Evolutionary conservation across 805 yeast species (phyloP).

Genomic region (Candida xyloterini): DNA sequence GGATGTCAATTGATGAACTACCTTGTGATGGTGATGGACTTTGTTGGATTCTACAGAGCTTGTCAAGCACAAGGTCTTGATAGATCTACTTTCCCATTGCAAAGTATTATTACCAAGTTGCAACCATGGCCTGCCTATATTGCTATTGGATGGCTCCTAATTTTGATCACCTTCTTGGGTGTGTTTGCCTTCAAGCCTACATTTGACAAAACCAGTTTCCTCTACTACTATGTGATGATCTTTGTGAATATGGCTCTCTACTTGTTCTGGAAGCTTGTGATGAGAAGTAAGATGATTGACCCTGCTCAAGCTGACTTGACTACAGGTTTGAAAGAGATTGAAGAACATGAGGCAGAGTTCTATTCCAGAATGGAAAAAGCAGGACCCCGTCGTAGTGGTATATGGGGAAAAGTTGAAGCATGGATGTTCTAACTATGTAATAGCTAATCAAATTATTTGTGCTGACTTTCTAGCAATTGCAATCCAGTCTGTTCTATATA

Average conservation of each 20-base stretch:
- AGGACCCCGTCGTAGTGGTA: not conserved
- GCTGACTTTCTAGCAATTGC: not conserved
- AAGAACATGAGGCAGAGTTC: slow-evolving; percentile 43
- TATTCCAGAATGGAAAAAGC: slow-evolving; percentile 13
- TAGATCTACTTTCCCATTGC: slow-evolving; percentile 43
- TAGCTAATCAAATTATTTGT: not conserved
- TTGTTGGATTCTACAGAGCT: slow-evolving; percentile 61
- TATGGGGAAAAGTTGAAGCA: not conserved
- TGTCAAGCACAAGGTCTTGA: slow-evolving; percentile 53
- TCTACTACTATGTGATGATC: slow-evolving; percentile 42
- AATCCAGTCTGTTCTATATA: not conserved
- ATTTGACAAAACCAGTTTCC: slow-evolving; percentile 39
- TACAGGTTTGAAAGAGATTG: slow-evolving; percentile 46
- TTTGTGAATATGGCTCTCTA: slow-evolving; percentile 39
- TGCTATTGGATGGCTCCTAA: slow-evolving; percentile 30
- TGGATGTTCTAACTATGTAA: not conserved
- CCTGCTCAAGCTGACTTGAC: slow-evolving; percentile 46
- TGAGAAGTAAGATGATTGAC: slow-evolving; percentile 38
- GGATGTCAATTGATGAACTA: slow-evolving; percentile 31
- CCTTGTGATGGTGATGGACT: slow-evolving; percentile 43
- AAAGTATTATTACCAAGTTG: slow-evolving; percentile 44
- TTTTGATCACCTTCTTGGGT: slow-evolving; percentile 39
- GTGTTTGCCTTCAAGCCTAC: slow-evolving; percentile 39
- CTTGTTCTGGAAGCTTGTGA: slow-evolving; percentile 36
- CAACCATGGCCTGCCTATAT: slow-evolving; percentile 33